A percentile compares a stretch with the other conserved stretches of the same genome.
phyloP scores from a whole-genome alignment of 306 rosid species.

The Cucumis melo region DNA sequence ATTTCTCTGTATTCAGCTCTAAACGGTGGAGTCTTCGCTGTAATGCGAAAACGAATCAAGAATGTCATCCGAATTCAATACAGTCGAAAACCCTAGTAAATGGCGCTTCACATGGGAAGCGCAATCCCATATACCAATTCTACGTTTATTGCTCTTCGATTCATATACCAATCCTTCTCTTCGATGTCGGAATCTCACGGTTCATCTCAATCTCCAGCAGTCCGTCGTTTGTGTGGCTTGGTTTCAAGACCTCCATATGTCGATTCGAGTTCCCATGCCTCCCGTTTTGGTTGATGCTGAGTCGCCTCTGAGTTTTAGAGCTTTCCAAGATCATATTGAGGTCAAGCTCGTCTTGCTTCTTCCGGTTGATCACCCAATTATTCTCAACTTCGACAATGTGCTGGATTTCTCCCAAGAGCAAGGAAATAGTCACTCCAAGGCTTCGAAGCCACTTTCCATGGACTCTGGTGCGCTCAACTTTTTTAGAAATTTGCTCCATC shows the following conservation, averaged over 20 bases:
- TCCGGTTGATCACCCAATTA: slow-evolving; percentile 61
- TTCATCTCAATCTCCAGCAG: slow-evolving; percentile 23
- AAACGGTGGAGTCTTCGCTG: too few relatives aligned
- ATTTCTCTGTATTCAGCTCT: too few relatives aligned
- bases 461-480: slow-evolving; percentile 35
- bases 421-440: slow-evolving; percentile 8
- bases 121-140: slow-evolving; percentile 62
- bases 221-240: slow-evolving; percentile 33
- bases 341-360: slow-evolving; percentile 70
- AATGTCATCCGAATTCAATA: background rate
- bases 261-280: slow-evolving; percentile 63
- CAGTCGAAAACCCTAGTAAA: slow-evolving; percentile 9
- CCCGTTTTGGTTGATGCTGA: slow-evolving; percentile 52
- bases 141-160: slow-evolving; percentile 54
- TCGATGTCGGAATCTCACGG: slow-evolving; percentile 41
- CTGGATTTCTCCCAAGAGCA: slow-evolving; percentile 18
- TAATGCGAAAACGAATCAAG: background rate
- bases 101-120: slow-evolving; percentile 93
- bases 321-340: slow-evolving; percentile 57
- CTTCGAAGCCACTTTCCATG: slow-evolving; percentile 26
- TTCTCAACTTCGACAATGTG: slow-evolving; percentile 28
- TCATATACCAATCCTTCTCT: slow-evolving; percentile 31
- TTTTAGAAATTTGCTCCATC: background rate
- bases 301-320: slow-evolving; percentile 32
- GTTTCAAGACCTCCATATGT: slow-evolving; percentile 20